Base-by-base conservation (phyloP, 768 basidiomycete genomes). In the Tulasnella sp. region DNA sequence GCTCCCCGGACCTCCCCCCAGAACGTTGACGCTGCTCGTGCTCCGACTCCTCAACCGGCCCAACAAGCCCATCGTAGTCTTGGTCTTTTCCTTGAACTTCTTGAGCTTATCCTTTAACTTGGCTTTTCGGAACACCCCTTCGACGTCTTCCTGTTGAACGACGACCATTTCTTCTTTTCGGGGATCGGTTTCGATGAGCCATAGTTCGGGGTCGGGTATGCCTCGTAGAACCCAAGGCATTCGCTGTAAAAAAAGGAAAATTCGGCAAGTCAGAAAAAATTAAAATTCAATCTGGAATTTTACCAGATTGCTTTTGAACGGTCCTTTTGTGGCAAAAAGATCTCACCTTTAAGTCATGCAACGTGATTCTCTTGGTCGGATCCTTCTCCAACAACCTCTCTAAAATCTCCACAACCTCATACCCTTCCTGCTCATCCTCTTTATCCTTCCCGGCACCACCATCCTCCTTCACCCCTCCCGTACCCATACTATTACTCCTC, bases 341-440 rank as follows among this genome's bases (percentile, higher is more conserved):
- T 80, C 85, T 78, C 81, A 91, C 96, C 89, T 97, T 98, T 79
- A 95, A 89, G 79, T 93, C 87, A 37, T 89, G 88, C 58, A 98
- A 86, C 25, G 89, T 91, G 71, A 97, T 92, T 75, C 96, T 87
- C 81, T 87, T 87, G 37, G 81, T 84, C 6, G 87, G 87, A 79
- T 96, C 91, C 85, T 97, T 98, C 83, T 93, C 88, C 70, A 99
- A 86, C 76, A 98, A 84, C 37, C 86, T 85, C 69, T 90, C 86
- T n/a, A 98, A 85, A 64, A 98, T 84, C 78, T 88, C 85, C 72
- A 96, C 86, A 67, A 93, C 90, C 39, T 88, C 84, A 17, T 84
- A 83, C 0, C 91, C 92, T 77, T 91, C 89, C 1, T 86, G 84
- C 25, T 85, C 82, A 34, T 82, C 82, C 67, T 79, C 80, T 11